Base-by-base conservation (phyloP, 2,329 filamentous ascomycete species). In the Clarireedia hainanense region DNA sequence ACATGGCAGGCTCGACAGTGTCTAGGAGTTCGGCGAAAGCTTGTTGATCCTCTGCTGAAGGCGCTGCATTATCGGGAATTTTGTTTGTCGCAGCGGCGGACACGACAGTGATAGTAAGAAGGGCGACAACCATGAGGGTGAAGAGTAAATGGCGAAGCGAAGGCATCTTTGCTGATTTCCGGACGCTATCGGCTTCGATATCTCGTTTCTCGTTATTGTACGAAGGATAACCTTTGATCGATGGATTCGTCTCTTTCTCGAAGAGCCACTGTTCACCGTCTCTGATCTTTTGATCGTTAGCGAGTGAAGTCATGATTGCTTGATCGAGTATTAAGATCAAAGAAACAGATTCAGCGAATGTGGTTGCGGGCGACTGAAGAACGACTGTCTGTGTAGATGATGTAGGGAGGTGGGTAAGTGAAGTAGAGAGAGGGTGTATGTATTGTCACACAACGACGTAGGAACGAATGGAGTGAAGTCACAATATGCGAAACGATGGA, bases 11-110 rank as follows among this genome's bases (percentile, higher is more conserved):
- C 23, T 84, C 80, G 55, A 85, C 72, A 24, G 75, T 74, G 58
- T 78, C 74, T 53, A 85, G 71, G 54, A 84, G 69, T 57, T 80
- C 75, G 60, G 78, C 74, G 71, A 85, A 80, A 17, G 71, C 48
- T 63, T 64, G 45, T 66, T 64, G 53, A 57, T 67, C 63, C 26
- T 63, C 57, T 10, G 58, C 46, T 24, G 52, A 39, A 23, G 52
- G 50, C 2, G 53, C 39, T 20, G 49, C 51, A 37, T 52, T 34
- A 23, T 54, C 60, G 50, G 54, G 57, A 15, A 6, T 23, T 46
- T 43, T 62, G 49, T 50, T 66, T 57, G 52, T 66, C 58, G 61
- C 63, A 43, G 64, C 59, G 45, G 70, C 65, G 55, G 68, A 69
- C 27, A 70, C 65, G 49, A 74, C 58, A 17, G 72, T 70, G 49